Conservation (phyloP, 495 filamentous ascomycete species). For the Tuber melanosporum region DNA sequence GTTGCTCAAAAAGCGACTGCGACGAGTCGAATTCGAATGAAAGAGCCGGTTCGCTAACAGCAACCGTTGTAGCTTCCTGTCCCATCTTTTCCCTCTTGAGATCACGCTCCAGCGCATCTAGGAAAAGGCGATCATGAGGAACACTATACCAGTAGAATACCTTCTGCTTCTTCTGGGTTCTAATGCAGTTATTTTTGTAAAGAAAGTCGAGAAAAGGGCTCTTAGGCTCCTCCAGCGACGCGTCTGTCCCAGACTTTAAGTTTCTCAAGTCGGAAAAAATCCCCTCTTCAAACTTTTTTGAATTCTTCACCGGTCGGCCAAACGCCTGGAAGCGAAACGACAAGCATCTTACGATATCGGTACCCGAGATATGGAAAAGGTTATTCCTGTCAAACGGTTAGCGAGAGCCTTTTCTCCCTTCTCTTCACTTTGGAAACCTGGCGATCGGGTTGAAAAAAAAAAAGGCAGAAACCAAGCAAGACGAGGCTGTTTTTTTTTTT, state of each 20-base stretch:
- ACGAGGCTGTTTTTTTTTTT: conserved; percentile 20
- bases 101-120: conserved; percentile 94
- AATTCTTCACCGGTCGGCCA: conserved; percentile 96
- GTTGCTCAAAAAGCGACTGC: conserved; percentile 96
- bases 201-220: conserved; percentile 96
- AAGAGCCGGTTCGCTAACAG: conserved; percentile 89
- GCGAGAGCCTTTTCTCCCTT: conserved; percentile 13
- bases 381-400: conserved; percentile 68
- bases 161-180: conserved; percentile 99
- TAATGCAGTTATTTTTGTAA: conserved; percentile 99
- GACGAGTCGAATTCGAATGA: conserved; percentile 99
- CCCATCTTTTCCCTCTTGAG: conserved; percentile 99
- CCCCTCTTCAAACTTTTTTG: conserved; percentile 98
- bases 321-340: conserved; percentile 99
- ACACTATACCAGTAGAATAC: conserved; percentile 99
- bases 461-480: background rate
- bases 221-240: conserved; percentile 98
- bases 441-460: conserved; percentile 6
- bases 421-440: conserved; percentile 1
- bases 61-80: conserved; percentile 93
- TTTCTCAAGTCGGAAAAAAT: conserved; percentile 99
- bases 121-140: conserved; percentile 92
- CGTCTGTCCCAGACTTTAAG: conserved; percentile 94
- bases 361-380: conserved; percentile 97
- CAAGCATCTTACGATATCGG: conserved; percentile 95